Evolutionary conservation across 2,329 filamentous ascomycete species (phyloP), one percentile per base, ranked within the genome.

Genomic region (Alternaria panax): DNA sequence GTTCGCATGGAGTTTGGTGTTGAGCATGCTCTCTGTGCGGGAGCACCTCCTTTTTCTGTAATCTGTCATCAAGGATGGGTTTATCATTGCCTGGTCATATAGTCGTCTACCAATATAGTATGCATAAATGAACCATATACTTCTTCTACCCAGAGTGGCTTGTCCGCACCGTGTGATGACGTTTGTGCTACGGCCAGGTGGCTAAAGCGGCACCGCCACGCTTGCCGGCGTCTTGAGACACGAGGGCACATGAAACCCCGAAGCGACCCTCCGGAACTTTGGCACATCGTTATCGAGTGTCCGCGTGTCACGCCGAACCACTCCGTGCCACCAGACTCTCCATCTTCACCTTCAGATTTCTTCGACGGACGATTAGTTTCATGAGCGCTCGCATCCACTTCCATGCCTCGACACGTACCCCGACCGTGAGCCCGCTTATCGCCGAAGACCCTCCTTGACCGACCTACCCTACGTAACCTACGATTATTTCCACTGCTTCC

Each of bases 1-100:
- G 66, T 74, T 68, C 59, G 56, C 54, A 58, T 51, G 72, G 73
- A 66, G 72, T 76, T 63, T 66, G 70, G 71, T 63, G 68, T 64
- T 60, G 41, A 47, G 63, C 66, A 66, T 73, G 64, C 65, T 59
- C 60, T 45, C 50, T 58, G 61, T 42, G 59, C 53, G 50, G 63
- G 51, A 53, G 54, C 50, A 47, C 48, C 57, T 36, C 53, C 52
- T 59, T 51, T 62, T 58, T 61, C 54, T 68, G 66, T 56, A 63
- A 63, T 56, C 30, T 63, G 54, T 47, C 57, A 48, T 54, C 27
- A 47, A 36, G 54, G 45, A 54, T 57, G 55, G 52, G 20, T 18
- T 53, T 43, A 51, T 63, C 38, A 47, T 56, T 54, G 57, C 50
- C 53, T 60, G 24, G 40, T 54, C 57, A 57, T 58, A 53, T 62